A percentile compares a stretch with the other conserved stretches of the same genome.
These are phyloP conservation scores for Diaporthe velutina DNA, from an alignment of 2,329 filamentous ascomycete genomes.

Conservation along the genomic window DNA sequence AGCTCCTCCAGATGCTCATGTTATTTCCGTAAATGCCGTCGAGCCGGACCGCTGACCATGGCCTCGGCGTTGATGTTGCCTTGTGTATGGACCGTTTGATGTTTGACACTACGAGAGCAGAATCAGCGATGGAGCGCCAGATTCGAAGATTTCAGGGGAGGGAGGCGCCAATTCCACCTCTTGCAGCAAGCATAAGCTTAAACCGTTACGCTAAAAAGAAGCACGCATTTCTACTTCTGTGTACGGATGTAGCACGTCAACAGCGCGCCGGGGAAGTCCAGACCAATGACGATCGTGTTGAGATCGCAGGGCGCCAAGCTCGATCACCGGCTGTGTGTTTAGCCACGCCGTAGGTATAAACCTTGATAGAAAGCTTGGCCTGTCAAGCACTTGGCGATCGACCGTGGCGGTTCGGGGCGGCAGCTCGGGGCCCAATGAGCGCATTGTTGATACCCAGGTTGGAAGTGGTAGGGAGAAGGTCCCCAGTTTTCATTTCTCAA, in stretches of 20 bases:
- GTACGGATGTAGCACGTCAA: neutral
- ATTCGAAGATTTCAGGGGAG: neutral
- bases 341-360: constrained; percentile 14
- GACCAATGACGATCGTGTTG: neutral
- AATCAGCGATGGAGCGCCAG: neutral
- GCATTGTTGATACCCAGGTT: neutral
- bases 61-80: neutral
- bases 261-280: neutral
- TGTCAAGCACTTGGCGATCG: neutral
- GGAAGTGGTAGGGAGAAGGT: constrained; percentile 1
- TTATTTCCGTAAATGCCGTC: constrained; percentile 16
- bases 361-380: constrained; percentile 26
- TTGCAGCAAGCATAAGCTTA: neutral
- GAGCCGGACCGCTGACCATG: neutral
- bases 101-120: neutral
- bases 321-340: neutral
- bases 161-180: neutral
- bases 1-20: neutral
- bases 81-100: neutral
- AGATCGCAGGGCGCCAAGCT: neutral
- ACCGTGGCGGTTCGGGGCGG: constrained; percentile 22
- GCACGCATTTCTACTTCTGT: neutral
- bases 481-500: constrained; percentile 28
- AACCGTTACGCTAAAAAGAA: neutral
- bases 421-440: neutral